phyloP scores from a whole-genome alignment of 768 basidiomycete genomes.

The Cyclocybe aegerita region DNA sequence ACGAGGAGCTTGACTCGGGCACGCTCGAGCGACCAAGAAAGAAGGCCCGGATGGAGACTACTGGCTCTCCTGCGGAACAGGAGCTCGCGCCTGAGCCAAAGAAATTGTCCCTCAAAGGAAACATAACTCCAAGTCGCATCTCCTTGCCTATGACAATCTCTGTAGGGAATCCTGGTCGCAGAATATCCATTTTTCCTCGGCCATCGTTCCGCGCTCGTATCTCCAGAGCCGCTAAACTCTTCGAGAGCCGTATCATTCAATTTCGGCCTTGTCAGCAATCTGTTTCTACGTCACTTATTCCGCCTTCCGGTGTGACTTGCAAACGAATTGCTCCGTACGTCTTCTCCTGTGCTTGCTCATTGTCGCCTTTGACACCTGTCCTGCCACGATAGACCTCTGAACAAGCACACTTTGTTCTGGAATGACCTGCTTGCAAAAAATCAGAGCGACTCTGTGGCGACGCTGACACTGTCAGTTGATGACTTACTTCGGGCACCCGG shows the following conservation, averaged over 20 bases:
- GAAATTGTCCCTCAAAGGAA: too few relatives aligned
- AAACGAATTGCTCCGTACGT: neutral
- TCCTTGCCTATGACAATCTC: neutral
- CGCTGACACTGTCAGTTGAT: conserved; percentile 16
- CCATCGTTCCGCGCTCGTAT: neutral
- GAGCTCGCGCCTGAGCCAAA: too few relatives aligned
- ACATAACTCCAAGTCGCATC: neutral
- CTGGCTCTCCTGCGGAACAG: neutral
- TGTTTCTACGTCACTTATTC: neutral
- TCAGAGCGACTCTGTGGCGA: conserved; percentile 4
- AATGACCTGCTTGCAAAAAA: conserved; percentile 18
- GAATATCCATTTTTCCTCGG: neutral
- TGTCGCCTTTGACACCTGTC: neutral
- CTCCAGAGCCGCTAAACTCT: conserved; percentile 3
- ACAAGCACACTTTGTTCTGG: conserved; percentile 20
- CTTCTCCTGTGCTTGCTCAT: neutral
- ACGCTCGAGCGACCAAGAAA: conserved; percentile 2
- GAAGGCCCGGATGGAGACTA: conserved; percentile 3
- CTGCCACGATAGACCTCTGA: conserved; percentile 9
- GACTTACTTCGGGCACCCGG: conserved; percentile 21
- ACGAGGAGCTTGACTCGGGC: neutral
- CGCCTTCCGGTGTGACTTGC: neutral
- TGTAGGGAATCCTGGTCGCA: neutral
- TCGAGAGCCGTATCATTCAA: conserved; percentile 3
- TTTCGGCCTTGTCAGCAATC: neutral